Conservation (phyloP, 139 green algal species). For the Choricystis sp. region DNA sequence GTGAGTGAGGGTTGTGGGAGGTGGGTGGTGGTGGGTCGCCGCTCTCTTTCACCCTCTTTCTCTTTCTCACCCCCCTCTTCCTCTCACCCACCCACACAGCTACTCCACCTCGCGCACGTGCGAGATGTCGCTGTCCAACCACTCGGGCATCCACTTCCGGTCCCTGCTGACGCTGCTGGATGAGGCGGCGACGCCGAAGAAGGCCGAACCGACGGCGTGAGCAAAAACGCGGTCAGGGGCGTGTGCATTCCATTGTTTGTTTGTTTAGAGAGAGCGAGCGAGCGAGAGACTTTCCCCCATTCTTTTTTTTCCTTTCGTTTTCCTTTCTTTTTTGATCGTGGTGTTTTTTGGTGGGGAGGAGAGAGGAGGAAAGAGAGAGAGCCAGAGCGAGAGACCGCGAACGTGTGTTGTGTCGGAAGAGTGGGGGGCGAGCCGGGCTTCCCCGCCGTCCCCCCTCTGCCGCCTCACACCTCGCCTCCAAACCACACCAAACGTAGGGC, state of each 20-base stretch:
- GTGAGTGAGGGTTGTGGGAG: too few species aligned
- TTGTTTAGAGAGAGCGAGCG: neutral
- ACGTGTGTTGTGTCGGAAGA: neutral
- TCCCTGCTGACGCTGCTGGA: conserved; percentile 70
- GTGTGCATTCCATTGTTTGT: too few species aligned
- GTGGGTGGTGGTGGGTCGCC: too few species aligned
- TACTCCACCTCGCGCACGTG: conserved; percentile 88
- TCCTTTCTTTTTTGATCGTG: conserved; percentile 90
- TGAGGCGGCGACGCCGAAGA: conserved; percentile 70
- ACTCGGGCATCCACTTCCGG: conserved; percentile 81
- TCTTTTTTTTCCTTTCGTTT: conserved; percentile 75
- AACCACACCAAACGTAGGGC: too few species aligned
- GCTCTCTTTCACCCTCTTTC: too few species aligned
- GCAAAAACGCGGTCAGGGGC: neutral
- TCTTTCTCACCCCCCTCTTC: conserved; percentile 36
- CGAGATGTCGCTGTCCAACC: conserved; percentile 84
- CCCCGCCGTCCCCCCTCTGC: too few species aligned
- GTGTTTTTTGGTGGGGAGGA: conserved; percentile 85
- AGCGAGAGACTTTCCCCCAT: neutral
- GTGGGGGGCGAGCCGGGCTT: too few species aligned
- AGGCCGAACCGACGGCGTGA: conserved; percentile 1
- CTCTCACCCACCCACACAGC: conserved; percentile 60
- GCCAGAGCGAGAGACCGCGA: neutral
- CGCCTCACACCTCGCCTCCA: too few species aligned
- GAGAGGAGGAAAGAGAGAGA: neutral